A percentile compares a stretch with the other conserved stretches of the same genome.
Evolutionary conservation across 306 rosid species (phyloP).

Genomic region (Quercus aquifolioides): DNA sequence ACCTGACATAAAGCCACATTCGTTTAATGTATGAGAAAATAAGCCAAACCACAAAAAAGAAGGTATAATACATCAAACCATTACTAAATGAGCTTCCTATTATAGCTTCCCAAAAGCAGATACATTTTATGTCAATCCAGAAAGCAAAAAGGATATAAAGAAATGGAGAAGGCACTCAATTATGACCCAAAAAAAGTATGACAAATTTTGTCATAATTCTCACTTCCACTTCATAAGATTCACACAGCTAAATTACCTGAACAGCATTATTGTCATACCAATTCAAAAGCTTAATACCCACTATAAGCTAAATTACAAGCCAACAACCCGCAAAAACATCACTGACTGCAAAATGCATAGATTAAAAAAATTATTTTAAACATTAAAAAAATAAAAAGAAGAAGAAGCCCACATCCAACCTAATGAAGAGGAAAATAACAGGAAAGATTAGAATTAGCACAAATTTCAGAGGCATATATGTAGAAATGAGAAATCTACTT

Average conservation of each 20-base stretch:
- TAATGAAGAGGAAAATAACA: not conserved
- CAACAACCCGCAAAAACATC: not conserved
- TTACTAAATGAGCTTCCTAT: not conserved
- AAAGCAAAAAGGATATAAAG: not conserved
- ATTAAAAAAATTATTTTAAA: not conserved
- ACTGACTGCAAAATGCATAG: not conserved
- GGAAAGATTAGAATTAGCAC: not conserved
- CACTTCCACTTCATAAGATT: not conserved
- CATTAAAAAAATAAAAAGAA: not conserved
- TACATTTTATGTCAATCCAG: not conserved
- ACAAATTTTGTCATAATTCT: conserved; percentile 1
- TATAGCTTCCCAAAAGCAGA: not conserved
- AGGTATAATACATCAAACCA: not conserved
- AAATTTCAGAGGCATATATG: not conserved
- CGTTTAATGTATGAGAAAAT: not conserved
- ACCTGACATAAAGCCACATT: conserved; percentile 40
- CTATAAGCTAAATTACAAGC: not conserved
- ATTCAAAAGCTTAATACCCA: not conserved
- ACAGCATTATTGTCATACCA: not conserved
- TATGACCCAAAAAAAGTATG: not conserved
- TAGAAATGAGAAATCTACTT: not conserved
- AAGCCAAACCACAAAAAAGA: not conserved
- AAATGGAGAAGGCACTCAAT: not conserved
- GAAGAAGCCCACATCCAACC: not conserved
- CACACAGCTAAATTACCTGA: not conserved